Evolutionary conservation across 1,139 yeast genomes (phyloP).

Genomic region (Yamadazyma kanchanaburiensis): DNA sequence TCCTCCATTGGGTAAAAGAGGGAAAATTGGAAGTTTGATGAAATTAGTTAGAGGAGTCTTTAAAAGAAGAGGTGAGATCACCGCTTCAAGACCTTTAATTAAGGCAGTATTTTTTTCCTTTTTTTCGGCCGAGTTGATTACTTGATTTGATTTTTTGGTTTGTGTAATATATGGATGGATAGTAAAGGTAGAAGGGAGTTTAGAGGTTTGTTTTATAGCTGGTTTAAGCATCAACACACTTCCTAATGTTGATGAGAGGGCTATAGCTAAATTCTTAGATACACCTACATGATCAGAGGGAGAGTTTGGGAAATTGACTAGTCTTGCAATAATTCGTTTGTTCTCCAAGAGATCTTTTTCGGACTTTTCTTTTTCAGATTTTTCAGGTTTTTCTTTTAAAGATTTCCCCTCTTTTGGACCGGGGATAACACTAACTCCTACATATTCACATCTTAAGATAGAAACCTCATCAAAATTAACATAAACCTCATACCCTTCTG

Average conservation of each 20-base stretch:
- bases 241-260: conserved; percentile 56
- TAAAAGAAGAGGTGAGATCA: conserved; percentile 14
- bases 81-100: conserved; percentile 9
- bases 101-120: conserved; percentile 24
- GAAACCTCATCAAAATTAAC: conserved; percentile 35
- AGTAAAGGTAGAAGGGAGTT: conserved; percentile 39
- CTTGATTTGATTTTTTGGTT: conserved; percentile 27
- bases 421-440: conserved; percentile 55
- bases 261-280: conserved; percentile 53
- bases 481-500: conserved; percentile 38
- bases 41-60: conserved; percentile 39
- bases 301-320: conserved; percentile 36
- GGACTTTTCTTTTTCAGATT: conserved; percentile 9
- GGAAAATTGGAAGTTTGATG: conserved; percentile 46
- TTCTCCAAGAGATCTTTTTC: conserved; percentile 28
- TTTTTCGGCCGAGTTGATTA: conserved; percentile 25
- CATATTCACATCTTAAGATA: conserved; percentile 34
- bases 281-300: conserved; percentile 52
- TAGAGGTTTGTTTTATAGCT: conserved; percentile 36
- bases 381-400: conserved; percentile 13
- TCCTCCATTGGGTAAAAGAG: conserved; percentile 60
- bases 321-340: conserved; percentile 50
- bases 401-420: conserved; percentile 42
- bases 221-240: conserved; percentile 53
- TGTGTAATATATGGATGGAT: conserved; percentile 58